Conservation (phyloP, 2,329 filamentous ascomycete species). For the Neopestalotiopsis rosae region DNA sequence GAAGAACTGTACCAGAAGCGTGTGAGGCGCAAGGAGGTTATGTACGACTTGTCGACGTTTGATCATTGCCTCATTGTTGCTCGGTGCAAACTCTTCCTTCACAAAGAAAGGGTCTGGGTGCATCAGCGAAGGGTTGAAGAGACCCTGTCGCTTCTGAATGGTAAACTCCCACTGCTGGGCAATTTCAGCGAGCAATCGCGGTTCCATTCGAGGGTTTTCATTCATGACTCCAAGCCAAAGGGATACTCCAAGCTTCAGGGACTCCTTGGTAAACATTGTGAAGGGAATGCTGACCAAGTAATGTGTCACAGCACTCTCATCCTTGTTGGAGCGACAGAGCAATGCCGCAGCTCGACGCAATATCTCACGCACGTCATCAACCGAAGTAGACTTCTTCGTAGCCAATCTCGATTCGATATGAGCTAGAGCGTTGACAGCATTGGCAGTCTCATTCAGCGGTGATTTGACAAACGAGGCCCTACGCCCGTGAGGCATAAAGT, state of each 20-base stretch:
- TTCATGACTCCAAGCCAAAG: conserved; percentile 97
- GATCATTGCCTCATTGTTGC: conserved; percentile 75
- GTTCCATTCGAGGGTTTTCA: conserved; percentile 88
- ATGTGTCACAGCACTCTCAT: conserved; percentile 80
- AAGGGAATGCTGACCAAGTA: conserved; percentile 94
- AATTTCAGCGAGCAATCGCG: conserved; percentile 84
- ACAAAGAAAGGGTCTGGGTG: conserved; percentile 89
- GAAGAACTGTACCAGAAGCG: conserved; percentile 85
- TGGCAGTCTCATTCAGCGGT: conserved; percentile 59
- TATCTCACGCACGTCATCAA: conserved; percentile 79
- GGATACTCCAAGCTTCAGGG: conserved; percentile 93
- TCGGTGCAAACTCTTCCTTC: conserved; percentile 91
- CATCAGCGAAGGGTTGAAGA: conserved; percentile 77
- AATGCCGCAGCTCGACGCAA: conserved; percentile 85
- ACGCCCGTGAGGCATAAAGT: conserved; percentile 61
- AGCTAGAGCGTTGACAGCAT: conserved; percentile 69
- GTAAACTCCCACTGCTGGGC: conserved; percentile 90
- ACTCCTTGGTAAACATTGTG: conserved; percentile 89
- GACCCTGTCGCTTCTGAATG: conserved; percentile 75
- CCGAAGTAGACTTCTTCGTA: conserved; percentile 71
- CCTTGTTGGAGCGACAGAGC: conserved; percentile 77
- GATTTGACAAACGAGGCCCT: conserved; percentile 58
- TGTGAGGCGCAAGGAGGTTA: conserved; percentile 85
- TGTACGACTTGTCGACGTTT: conserved; percentile 81
- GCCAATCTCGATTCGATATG: conserved; percentile 75